Conservation (phyloP, 2,329 filamentous ascomycete genomes). For the Fusarium veterinarium region DNA sequence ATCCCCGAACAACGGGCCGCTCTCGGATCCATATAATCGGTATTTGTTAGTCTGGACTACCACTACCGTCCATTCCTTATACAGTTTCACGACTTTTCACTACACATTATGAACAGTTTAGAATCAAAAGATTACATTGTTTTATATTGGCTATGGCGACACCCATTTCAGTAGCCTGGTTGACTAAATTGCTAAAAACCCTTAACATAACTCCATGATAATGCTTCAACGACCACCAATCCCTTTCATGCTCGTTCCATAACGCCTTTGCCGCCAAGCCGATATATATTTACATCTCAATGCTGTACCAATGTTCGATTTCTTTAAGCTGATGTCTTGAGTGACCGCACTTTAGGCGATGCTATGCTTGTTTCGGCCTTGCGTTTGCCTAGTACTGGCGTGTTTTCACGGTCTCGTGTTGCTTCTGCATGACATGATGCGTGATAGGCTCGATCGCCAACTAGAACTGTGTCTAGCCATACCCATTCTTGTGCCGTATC, state of each 20-base stretch:
- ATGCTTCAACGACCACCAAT: conserved; percentile 28
- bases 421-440: conserved; percentile 90
- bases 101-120: not conserved
- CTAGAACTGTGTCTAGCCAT: conserved; percentile 87
- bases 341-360: conserved; percentile 52
- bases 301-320: not conserved
- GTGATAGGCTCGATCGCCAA: conserved; percentile 86
- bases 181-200: conserved; percentile 14
- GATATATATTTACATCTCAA: not conserved
- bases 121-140: not conserved
- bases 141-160: not conserved
- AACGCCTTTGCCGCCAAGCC: conserved; percentile 33
- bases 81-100: not conserved
- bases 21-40: conserved; percentile 33
- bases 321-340: conserved; percentile 50
- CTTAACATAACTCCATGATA: conserved; percentile 28
- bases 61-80: not conserved
- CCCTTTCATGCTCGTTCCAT: conserved; percentile 26
- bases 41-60: conserved; percentile 4
- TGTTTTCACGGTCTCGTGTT: conserved; percentile 69
- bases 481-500: conserved; percentile 97
- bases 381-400: conserved; percentile 74
- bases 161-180: not conserved
- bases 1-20: conserved; percentile 33
- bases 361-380: conserved; percentile 73